phyloP scores from a whole-genome alignment of 2,329 filamentous ascomycete genomes.

The Paecilomyces niveus region DNA sequence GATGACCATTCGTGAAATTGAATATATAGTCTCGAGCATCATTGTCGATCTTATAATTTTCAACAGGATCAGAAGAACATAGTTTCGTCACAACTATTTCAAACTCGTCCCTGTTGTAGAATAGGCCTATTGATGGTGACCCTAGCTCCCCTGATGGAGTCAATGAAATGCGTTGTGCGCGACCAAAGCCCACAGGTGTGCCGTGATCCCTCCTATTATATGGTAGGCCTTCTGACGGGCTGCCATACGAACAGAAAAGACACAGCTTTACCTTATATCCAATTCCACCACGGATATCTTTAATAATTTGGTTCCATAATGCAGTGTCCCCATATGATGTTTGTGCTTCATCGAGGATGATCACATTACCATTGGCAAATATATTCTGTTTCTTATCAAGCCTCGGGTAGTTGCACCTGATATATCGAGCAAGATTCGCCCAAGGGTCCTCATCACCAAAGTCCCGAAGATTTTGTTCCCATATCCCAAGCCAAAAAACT shows the following conservation, averaged over 20 bases:
- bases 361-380: too few relatives aligned
- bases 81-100: not conserved
- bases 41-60: not conserved
- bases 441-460: too few relatives aligned
- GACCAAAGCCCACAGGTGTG: too few relatives aligned
- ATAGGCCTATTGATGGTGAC: not conserved
- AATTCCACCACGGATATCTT: not conserved
- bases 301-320: not conserved
- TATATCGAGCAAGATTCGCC: too few relatives aligned
- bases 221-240: not conserved
- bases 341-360: constrained; percentile 2
- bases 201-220: too few relatives aligned
- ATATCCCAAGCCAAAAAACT: too few relatives aligned
- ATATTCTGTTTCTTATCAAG: too few relatives aligned
- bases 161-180: not conserved
- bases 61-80: not conserved
- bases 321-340: not conserved
- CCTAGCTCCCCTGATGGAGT: not conserved
- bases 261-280: not conserved
- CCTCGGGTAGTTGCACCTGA: too few relatives aligned
- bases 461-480: too few relatives aligned
- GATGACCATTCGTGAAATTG: not conserved
- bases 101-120: not conserved
- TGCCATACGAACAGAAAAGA: constrained; percentile 1
- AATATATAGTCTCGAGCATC: not conserved